These are phyloP conservation scores for Penicillium sp. DNA, from an alignment of 2,329 filamentous ascomycete species.

Conservation along the genomic window DNA sequence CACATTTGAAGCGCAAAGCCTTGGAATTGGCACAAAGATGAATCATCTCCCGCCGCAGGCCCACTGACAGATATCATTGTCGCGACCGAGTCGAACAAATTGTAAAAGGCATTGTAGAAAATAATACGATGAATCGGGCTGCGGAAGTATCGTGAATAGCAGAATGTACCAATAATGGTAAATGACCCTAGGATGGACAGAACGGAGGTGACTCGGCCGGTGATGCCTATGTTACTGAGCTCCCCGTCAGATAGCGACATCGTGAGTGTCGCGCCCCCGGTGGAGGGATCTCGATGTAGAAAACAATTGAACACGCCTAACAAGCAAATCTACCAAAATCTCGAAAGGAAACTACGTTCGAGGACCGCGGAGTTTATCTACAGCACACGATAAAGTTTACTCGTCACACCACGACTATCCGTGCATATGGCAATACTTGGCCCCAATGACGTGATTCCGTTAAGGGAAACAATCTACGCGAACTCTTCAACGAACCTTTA, in stretches of 20 bases:
- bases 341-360: background rate
- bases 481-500: background rate
- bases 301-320: background rate
- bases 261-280: background rate
- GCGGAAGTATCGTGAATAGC: constrained; percentile 33
- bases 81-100: constrained; percentile 37
- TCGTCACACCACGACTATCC: background rate
- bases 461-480: background rate
- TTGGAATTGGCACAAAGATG: constrained; percentile 39
- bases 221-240: constrained; percentile 24
- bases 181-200: constrained; percentile 36
- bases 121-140: constrained; percentile 43
- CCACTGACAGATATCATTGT: constrained; percentile 43
- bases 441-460: constrained; percentile 4
- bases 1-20: constrained; percentile 42
- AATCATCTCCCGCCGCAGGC: constrained; percentile 32
- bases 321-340: background rate
- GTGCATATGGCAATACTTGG: constrained; percentile 5
- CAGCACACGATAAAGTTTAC: background rate
- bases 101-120: constrained; percentile 41
- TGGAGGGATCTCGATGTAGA: background rate
- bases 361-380: background rate
- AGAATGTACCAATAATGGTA: constrained; percentile 36
- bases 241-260: constrained; percentile 29
- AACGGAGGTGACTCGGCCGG: constrained; percentile 31